Base-by-base conservation (phyloP, 192 early-diverging fungal genomes). In the Gamsiella multidivaricata region DNA sequence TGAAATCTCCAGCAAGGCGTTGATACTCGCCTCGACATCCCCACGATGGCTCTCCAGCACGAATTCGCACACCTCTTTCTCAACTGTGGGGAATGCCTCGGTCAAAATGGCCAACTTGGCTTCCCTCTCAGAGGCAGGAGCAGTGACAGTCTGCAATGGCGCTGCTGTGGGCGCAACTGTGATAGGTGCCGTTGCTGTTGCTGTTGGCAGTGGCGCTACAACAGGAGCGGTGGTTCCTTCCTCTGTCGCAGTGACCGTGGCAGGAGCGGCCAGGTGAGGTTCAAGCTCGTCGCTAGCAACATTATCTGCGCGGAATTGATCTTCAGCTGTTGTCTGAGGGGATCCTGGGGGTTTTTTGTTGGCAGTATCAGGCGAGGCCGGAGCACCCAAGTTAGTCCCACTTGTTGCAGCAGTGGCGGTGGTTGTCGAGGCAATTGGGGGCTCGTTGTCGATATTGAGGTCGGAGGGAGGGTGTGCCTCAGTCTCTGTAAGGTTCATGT, bases 11-110 rank as follows among this genome's bases (percentile, higher is more conserved):
- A 88, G 66, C 36, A 88, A 67, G n/a, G 79, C 63, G 17, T 86
- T 84, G 73, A 88, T 74, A 33, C 82, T 76, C 32, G 65, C 54
- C 50, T 88, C 87, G 6, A 86, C 60, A 32, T 80, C 47, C 18
- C 80, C 80, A 28, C 70, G 58, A 64, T 88, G 80, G n/a, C 79
- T 68, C 18, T 82, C 80, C 45, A 88, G 66, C 32, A 88, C 76
- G 37, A 80, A 81, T 52, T 86, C 85, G 50, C 83, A 72, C 5
- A 88, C 70, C 39, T 85, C 85, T 25, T 68, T 60, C 23, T 88
- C 87, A 11, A 86, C 78, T 36, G 62, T 64, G 11, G 87, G 87
- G 62, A 88, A 88, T 15, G 85, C 85, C 18, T 85, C 82, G 32
- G 79, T 83, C 63, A 88, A 69, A 32, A 75, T 83, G 36, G 59